Conservation (phyloP, 225 moss, liverwort and hornwort species). For the Lunularia cruciata region DNA sequence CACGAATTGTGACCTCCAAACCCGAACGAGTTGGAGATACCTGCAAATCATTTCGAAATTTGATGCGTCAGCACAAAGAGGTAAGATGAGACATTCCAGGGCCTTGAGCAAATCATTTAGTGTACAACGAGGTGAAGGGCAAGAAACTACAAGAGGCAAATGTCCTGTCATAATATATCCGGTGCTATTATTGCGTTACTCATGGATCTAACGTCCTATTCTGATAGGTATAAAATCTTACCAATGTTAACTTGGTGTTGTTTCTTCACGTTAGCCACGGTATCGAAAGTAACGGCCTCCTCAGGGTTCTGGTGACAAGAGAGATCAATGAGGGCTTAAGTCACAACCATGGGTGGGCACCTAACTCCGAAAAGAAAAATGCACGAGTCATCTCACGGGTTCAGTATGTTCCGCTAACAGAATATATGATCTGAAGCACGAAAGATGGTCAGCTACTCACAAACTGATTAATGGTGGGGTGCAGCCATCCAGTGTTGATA, state of each 20-base stretch:
- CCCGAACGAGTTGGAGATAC: slow-evolving; percentile 80
- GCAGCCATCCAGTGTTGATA: slow-evolving; percentile 92
- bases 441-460: slow-evolving; percentile 47
- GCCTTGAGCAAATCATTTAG: no score
- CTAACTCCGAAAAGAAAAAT: neutral
- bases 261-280: slow-evolving; percentile 88
- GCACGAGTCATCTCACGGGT: neutral
- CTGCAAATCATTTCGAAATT: slow-evolving; percentile 47
- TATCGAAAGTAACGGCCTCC: slow-evolving; percentile 83
- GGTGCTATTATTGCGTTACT: neutral
- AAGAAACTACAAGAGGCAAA: no score
- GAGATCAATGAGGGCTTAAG: neutral
- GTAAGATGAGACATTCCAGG: no score
- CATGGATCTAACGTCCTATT: neutral
- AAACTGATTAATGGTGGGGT: slow-evolving; percentile 95
- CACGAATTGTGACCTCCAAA: slow-evolving; percentile 91
- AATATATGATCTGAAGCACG: neutral
- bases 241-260: slow-evolving; percentile 78
- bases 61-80: no score
- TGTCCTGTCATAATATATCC: neutral
- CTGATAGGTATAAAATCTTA: slow-evolving; percentile 21
- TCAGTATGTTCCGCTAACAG: neutral
- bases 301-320: slow-evolving; percentile 63
- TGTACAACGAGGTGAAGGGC: no score
- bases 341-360: neutral